Evolutionary conservation across 2,329 filamentous ascomycete species (phyloP), one percentile per base, ranked within the genome.

Genomic region (Huntiella abstrusa): DNA sequence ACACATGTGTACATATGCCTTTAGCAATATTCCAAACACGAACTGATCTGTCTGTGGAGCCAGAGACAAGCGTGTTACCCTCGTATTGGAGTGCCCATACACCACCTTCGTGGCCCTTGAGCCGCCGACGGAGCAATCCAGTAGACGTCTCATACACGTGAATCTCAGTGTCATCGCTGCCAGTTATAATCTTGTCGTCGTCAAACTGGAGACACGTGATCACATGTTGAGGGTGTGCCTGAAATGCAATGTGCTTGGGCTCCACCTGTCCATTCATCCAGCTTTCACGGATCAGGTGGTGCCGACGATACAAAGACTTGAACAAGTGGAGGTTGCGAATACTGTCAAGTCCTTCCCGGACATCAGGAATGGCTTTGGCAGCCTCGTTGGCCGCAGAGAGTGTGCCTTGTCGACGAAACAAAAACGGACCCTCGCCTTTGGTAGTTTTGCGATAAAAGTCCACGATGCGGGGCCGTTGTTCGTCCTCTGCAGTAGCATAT

Each of bases 11-110:
- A 60, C 88, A 95, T 40, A 83, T 74, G 1, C 87, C 91, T 55
- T 81, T 81, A 57, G 93, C 85, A 52, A 98, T 95, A 58, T 98
- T 88, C 91, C 91, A 98, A 0, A 98, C 88, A n/a, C 91, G 78
- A n/a, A 98, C 91, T 8, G 91, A 93, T 41, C 91, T 73, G 62
- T 98, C 91, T 0, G 91, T 98, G 5, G 87, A 95, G 2, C 91
- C 91, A 12, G 91, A 98, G 2, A 98, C 91, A 15, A 98, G 66
- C 12, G 83, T 85, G 58, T 96, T 95, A 43, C 87, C 88, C 58
- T 95, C 80, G 58, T 96, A 98, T 60, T 96, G 87, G 45, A 98
- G 65, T 28, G 91, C 91, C 91, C 91, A 98, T 1, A 98, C 91
- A 40, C 91, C 91, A 33, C 91, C 91, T 60, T 98, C 91, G 54